Evolutionary conservation across 1,284 basidiomycete species (phyloP), one percentile per base, ranked within the genome.

Genomic region (Heimioporus punctisporus): DNA sequence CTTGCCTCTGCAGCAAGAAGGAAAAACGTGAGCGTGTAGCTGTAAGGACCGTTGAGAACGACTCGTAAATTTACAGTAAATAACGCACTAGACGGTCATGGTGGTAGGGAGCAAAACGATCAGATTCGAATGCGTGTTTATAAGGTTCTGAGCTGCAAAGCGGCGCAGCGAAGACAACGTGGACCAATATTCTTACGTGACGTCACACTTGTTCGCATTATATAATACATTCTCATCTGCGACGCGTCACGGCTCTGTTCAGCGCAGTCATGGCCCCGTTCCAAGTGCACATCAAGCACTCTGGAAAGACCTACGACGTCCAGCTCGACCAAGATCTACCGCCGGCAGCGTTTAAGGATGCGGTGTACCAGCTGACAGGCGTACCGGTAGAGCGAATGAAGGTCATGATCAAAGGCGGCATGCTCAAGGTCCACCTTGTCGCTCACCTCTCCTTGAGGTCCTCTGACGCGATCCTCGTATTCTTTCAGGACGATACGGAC

Each of bases 381-480:
- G 90, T 98, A 6, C 94, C 95, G 14, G 72, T 84, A 48, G 94
- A 96, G 64, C 82, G 95, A 48, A 96, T 97, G 91, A 99, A 98
- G 74, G 91, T 98, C 60, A 96, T 98, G 92, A 81, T 97, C 70
- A 98, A 97, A 71, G 93, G 93, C 47, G 93, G 93, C n/a, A 82
- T 93, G 62, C 82, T 97, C 69, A 95, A 94, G 83, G 92, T 89
- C 51, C 23, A 66, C 59, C 17, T 37, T 46, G 31, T 12, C 44
- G 14, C n/a, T 34, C 11, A 37, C 46, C 27, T 26, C 8, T 37
- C 65, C 47, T 63, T 30, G 46, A 46, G 21, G 27, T 45, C 44
- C 4, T 5, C 40, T 56, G 41, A 57, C 46, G 42, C 45, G 44
- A 50, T 21, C 1, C n/a, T 41, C 34, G 12, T 46, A 15, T 52